These are phyloP conservation scores for Gaertneriomyces sp. DNA, from an alignment of 192 early-diverging fungal genomes.

Conservation along the genomic window DNA sequence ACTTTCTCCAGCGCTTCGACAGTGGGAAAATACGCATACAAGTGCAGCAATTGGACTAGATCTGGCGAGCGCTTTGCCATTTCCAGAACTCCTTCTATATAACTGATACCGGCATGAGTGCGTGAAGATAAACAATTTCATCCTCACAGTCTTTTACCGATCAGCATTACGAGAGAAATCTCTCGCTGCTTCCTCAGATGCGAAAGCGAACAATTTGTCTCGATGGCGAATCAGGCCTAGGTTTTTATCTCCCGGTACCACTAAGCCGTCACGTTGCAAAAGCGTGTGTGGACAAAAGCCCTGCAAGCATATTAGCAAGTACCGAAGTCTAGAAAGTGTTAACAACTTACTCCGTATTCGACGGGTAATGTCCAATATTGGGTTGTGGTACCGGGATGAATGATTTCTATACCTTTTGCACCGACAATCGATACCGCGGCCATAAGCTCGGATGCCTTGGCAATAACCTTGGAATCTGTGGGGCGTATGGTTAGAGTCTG, in stretches of 20 bases:
- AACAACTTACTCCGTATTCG: constrained; percentile 47
- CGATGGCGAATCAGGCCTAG: constrained; percentile 49
- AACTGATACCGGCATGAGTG: constrained; percentile 27
- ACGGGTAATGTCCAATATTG: constrained; percentile 53
- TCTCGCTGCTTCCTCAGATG: constrained; percentile 25
- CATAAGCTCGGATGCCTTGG: constrained; percentile 46
- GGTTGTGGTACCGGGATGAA: constrained; percentile 60
- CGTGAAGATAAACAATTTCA: background rate
- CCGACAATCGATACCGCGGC: constrained; percentile 42
- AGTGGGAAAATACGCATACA: constrained; percentile 60
- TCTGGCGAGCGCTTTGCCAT: constrained; percentile 40
- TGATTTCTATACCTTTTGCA: constrained; percentile 45
- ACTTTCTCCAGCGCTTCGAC: constrained; percentile 54
- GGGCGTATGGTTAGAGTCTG: constrained; percentile 1
- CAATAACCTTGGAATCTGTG: constrained; percentile 42
- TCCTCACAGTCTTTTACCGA: constrained; percentile 9
- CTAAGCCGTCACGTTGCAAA: constrained; percentile 44
- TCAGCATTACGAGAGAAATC: constrained; percentile 51
- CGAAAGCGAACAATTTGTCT: constrained; percentile 52
- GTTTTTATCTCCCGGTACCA: constrained; percentile 54
- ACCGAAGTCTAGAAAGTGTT: background rate
- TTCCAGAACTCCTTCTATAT: constrained; percentile 48
- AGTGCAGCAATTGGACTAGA: constrained; percentile 52
- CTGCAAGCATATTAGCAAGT: constrained; percentile 10
- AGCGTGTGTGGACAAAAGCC: constrained; percentile 55